These are phyloP conservation scores for Nakazawaea pomicola DNA, from an alignment of 805 yeast genomes.

Conservation along the genomic window DNA sequence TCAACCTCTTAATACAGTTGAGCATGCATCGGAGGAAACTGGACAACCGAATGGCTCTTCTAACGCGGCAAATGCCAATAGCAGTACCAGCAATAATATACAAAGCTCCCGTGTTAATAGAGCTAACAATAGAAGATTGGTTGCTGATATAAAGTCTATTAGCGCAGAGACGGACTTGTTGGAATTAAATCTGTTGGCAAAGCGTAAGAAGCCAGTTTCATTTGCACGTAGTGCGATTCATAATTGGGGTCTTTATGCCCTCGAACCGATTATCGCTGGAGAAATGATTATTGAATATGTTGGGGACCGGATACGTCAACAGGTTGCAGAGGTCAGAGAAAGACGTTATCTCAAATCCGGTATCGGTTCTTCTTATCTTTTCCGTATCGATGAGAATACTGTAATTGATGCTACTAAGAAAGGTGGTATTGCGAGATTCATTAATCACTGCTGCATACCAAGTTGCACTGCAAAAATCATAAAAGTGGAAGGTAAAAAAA, in stretches of 20 bases:
- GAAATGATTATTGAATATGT: conserved; percentile 98
- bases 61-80: conserved; percentile 19
- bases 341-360: conserved; percentile 82
- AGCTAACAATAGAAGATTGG: conserved; percentile 82
- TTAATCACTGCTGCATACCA: conserved; percentile 96
- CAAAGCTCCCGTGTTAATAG: conserved; percentile 82
- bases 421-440: conserved; percentile 96
- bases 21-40: conserved; percentile 45
- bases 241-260: conserved; percentile 96
- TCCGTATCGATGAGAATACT: conserved; percentile 88
- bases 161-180: conserved; percentile 80
- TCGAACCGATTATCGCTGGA: conserved; percentile 90
- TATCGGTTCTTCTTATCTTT: conserved; percentile 90
- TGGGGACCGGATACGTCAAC: conserved; percentile 91
- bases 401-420: conserved; percentile 96
- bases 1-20: conserved; percentile 71
- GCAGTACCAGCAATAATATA: conserved; percentile 27
- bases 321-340: conserved; percentile 90
- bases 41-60: conserved; percentile 11
- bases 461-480: conserved; percentile 96
- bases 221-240: conserved; percentile 96
- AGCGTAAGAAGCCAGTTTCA: conserved; percentile 90
- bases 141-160: conserved; percentile 80
- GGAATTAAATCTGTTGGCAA: conserved; percentile 80
- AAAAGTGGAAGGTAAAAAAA: conserved; percentile 87